A percentile compares a stretch with the other conserved stretches of the same genome.
phyloP scores from a whole-genome alignment of 2,329 filamentous ascomycete species.

The Colletotrichum paranaense region DNA sequence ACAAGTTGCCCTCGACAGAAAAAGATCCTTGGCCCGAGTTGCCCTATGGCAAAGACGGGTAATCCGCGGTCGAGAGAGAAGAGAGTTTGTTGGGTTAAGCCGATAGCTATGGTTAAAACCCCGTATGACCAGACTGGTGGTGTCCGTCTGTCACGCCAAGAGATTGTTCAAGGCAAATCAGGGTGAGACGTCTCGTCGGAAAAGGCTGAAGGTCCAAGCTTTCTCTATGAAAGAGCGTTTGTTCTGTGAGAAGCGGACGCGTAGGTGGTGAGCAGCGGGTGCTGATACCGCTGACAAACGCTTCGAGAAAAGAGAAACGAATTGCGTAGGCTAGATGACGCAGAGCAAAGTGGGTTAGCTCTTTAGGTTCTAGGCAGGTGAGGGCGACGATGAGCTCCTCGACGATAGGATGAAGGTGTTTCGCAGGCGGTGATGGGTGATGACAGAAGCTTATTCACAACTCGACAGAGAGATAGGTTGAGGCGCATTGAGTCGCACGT shows the following conservation, averaged over 20 bases:
- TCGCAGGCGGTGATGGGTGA: conserved; percentile 8
- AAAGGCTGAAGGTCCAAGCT: conserved; percentile 10
- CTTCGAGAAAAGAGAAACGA: conserved; percentile 6
- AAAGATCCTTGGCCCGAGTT: not conserved
- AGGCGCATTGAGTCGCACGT: conserved; percentile 32
- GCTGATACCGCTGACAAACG: not conserved
- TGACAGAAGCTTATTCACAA: conserved; percentile 33
- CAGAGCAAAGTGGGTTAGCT: conserved; percentile 26
- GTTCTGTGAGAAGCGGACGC: not conserved
- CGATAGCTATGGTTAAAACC: conserved; percentile 21
- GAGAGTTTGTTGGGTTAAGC: conserved; percentile 13
- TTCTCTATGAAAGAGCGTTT: not conserved
- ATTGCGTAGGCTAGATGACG: conserved; percentile 28
- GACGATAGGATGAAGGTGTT: conserved; percentile 19
- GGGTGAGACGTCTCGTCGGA: conserved; percentile 33
- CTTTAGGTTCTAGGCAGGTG: conserved; percentile 6
- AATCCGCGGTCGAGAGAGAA: conserved; percentile 11
- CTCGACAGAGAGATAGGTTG: conserved; percentile 21
- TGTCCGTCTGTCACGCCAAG: conserved; percentile 31
- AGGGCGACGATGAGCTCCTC: not conserved
- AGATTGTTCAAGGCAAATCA: not conserved
- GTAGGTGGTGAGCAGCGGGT: not conserved
- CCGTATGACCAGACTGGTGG: conserved; percentile 6
- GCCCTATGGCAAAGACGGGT: conserved; percentile 13
- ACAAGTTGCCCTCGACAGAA: conserved; percentile 22